Percentiles rank a stretch among this genome's conserved stretches.
These are phyloP conservation scores for Sergeia podlipaevii DNA, from an alignment of 208 protist species.

Conservation along the genomic window DNA sequence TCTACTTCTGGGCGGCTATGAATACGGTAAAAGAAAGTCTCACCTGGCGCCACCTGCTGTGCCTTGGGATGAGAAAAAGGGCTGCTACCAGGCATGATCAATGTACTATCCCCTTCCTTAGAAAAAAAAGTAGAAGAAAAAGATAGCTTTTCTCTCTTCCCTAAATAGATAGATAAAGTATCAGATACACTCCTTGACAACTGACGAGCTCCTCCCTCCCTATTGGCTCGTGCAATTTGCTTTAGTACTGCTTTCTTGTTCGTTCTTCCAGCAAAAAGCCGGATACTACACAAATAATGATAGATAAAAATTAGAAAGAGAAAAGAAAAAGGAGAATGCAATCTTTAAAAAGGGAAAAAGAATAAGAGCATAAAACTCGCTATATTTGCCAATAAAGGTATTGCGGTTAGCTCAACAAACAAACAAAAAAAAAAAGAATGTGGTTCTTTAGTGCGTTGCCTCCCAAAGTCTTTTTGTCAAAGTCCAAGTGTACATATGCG, in stretches of 20 bases:
- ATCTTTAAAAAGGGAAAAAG: neutral
- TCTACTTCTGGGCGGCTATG: constrained; percentile 73
- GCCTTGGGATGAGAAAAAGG: constrained; percentile 14
- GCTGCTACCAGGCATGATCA: constrained; percentile 7
- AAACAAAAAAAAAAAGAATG: too few relatives aligned
- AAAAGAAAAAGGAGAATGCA: constrained; percentile 5
- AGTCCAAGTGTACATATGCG: too few relatives aligned
- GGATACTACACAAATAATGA: neutral
- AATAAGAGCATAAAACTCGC: constrained; percentile 2
- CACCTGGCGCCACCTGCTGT: constrained; percentile 64
- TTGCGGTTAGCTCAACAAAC: too few relatives aligned
- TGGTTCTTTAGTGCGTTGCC: too few relatives aligned
- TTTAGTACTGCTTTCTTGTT: too few relatives aligned
- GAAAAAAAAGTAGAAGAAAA: constrained; percentile 6
- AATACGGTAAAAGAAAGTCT: constrained; percentile 84
- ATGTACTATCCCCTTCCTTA: neutral
- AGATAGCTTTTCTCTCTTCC: too few relatives aligned
- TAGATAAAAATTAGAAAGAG: constrained; percentile 3
- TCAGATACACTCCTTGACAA: too few relatives aligned
- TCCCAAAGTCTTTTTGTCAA: too few relatives aligned
- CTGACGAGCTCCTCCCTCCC: too few relatives aligned
- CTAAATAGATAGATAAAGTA: too few relatives aligned
- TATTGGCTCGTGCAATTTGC: too few relatives aligned
- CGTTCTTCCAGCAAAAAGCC: neutral
- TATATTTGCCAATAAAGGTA: too few relatives aligned